A percentile compares a stretch with the other conserved stretches of the same genome.
These are phyloP conservation scores for Plasmopara viticola DNA, from an alignment of 352 stramenopile species.

Conservation along the genomic window DNA sequence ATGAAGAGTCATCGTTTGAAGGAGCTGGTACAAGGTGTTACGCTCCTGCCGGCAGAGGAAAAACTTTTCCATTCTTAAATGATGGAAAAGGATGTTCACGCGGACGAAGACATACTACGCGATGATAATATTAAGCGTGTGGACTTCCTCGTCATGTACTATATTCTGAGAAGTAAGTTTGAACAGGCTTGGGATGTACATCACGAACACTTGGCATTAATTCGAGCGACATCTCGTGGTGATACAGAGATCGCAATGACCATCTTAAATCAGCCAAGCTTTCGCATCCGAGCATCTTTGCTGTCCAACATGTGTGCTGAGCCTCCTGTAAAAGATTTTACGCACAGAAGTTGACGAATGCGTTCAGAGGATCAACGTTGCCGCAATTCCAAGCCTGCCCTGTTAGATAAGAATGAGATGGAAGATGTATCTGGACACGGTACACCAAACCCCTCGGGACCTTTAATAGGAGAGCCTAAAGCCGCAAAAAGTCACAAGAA, in stretches of 20 bases:
- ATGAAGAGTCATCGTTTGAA: slow-evolving; percentile 66
- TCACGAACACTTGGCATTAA: slow-evolving; percentile 66
- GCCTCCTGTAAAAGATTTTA: slow-evolving; percentile 30
- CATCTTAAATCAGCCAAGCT: slow-evolving; percentile 54
- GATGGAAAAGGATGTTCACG: slow-evolving; percentile 48
- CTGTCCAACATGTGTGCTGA: slow-evolving; percentile 67
- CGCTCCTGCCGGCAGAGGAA: slow-evolving; percentile 48
- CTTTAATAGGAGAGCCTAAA: slow-evolving; percentile 4
- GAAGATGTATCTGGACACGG: slow-evolving; percentile 28
- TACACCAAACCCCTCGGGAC: slow-evolving; percentile 1
- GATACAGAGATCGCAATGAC: slow-evolving; percentile 56
- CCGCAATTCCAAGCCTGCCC: slow-evolving; percentile 11
- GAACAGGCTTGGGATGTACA: slow-evolving; percentile 68
- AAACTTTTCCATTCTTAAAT: slow-evolving; percentile 62
- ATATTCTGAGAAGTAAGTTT: slow-evolving; percentile 70
- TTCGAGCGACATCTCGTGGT: slow-evolving; percentile 51
- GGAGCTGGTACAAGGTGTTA: slow-evolving; percentile 60
- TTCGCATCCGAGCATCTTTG: slow-evolving; percentile 51
- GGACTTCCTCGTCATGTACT: slow-evolving; percentile 82
- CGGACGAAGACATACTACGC: slow-evolving; percentile 48
- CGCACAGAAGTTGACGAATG: slow-evolving; percentile 27
- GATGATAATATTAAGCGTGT: slow-evolving; percentile 68
- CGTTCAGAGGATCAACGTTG: slow-evolving; percentile 25
- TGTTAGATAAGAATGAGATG: slow-evolving; percentile 36
- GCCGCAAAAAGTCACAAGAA: slow-evolving; percentile 4